These are phyloP conservation scores for Candida gorgasii DNA, from an alignment of 805 yeast species.

Conservation along the genomic window DNA sequence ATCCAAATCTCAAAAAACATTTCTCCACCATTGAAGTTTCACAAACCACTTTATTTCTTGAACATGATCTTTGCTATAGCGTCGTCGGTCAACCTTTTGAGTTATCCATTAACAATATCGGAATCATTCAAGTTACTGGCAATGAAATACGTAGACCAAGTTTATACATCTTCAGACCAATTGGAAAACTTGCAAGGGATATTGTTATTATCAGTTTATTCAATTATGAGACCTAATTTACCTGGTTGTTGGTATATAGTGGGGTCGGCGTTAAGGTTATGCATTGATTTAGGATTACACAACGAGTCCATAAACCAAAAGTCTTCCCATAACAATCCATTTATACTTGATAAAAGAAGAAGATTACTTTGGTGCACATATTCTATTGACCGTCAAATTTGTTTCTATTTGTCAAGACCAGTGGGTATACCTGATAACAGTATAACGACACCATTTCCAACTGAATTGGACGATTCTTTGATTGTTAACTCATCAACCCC, in stretches of 20 bases:
- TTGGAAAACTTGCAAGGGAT: slow-evolving; percentile 75
- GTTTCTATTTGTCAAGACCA: slow-evolving; percentile 85
- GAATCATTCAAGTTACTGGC: slow-evolving; percentile 74
- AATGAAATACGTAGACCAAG: slow-evolving; percentile 53
- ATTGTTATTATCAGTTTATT: slow-evolving; percentile 64
- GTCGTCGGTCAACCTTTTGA: slow-evolving; percentile 69
- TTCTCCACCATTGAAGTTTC: slow-evolving; percentile 48
- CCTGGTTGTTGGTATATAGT: slow-evolving; percentile 94
- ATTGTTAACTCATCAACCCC: slow-evolving; percentile 27
- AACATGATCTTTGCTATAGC: slow-evolving; percentile 81
- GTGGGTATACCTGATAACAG: slow-evolving; percentile 85
- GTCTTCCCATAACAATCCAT: slow-evolving; percentile 47
- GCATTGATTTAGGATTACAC: slow-evolving; percentile 85
- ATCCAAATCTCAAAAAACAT: slow-evolving; percentile 36
- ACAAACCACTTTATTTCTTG: slow-evolving; percentile 64
- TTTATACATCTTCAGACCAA: slow-evolving; percentile 58
- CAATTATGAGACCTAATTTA: slow-evolving; percentile 83
- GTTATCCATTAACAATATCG: slow-evolving; percentile 63
- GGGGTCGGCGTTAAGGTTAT: slow-evolving; percentile 75
- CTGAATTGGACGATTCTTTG: slow-evolving; percentile 69
- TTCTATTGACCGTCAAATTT: slow-evolving; percentile 80
- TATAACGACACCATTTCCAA: slow-evolving; percentile 70
- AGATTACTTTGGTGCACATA: slow-evolving; percentile 89
- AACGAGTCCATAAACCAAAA: slow-evolving; percentile 47
- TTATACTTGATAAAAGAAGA: slow-evolving; percentile 66